phyloP scores from a whole-genome alignment of 2,329 filamentous ascomycete genomes.

The Penicillium sp. region DNA sequence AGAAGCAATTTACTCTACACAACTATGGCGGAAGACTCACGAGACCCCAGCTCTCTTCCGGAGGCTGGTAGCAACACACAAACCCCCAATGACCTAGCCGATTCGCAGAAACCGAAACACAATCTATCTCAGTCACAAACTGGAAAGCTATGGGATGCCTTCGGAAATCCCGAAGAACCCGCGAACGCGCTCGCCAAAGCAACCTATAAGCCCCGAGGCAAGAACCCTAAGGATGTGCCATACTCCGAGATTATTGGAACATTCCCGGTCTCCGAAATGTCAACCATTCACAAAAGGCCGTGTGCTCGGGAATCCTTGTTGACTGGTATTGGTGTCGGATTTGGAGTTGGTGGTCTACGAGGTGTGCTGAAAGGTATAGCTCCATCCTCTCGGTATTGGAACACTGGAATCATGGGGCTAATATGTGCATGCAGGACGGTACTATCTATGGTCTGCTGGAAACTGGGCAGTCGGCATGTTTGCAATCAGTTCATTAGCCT shows the following conservation, averaged over 20 bases:
- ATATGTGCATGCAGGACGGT: conserved; percentile 40
- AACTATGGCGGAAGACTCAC: conserved; percentile 44
- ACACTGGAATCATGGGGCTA: not conserved
- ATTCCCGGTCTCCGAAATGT: conserved; percentile 54
- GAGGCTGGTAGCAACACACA: conserved; percentile 21
- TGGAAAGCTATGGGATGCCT: conserved; percentile 50
- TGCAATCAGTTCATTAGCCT: conserved; percentile 64
- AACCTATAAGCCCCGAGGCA: conserved; percentile 61
- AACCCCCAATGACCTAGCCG: conserved; percentile 17
- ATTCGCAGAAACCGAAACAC: conserved; percentile 40
- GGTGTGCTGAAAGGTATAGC: conserved; percentile 70
- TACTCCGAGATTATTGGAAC: conserved; percentile 44
- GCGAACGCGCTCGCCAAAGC: conserved; percentile 58
- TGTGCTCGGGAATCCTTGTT: conserved; percentile 82
- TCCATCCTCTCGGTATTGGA: not conserved
- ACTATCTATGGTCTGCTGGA: conserved; percentile 64
- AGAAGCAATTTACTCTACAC: conserved; percentile 11
- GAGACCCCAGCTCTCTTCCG: conserved; percentile 25
- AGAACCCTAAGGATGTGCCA: conserved; percentile 44
- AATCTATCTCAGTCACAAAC: conserved; percentile 48
- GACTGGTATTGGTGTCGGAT: conserved; percentile 77
- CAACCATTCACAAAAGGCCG: conserved; percentile 71
- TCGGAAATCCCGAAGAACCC: conserved; percentile 50
- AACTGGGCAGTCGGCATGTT: conserved; percentile 87
- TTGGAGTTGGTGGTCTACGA: conserved; percentile 70